Evolutionary conservation across 148 eudicot species (phyloP).

Genomic region (Linanthus parryae): DNA sequence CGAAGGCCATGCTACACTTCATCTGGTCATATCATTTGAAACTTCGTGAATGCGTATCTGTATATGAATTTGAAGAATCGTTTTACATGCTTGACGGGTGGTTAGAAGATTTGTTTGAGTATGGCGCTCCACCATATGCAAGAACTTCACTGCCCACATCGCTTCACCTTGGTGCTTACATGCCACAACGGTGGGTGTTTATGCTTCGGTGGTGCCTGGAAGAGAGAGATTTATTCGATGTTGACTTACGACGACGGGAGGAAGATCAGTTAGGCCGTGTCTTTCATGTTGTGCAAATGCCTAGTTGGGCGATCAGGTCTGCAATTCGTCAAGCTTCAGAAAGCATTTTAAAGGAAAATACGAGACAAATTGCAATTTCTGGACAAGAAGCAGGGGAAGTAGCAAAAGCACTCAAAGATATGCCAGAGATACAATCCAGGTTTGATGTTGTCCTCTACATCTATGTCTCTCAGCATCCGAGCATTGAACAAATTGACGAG

Average conservation of each 20-base stretch:
- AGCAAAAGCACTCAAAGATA: neutral
- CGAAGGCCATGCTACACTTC: neutral
- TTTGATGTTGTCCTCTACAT: neutral
- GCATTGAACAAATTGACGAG: neutral
- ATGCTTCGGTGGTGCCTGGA: too few relatives aligned
- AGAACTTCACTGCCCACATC: too few relatives aligned
- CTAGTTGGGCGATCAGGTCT: neutral
- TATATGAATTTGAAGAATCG: too few relatives aligned
- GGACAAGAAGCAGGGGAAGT: neutral
- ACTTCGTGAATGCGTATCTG: neutral
- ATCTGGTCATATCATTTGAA: neutral
- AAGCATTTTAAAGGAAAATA: neutral
- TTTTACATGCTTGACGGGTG: too few relatives aligned
- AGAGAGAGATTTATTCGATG: too few relatives aligned
- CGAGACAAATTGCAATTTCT: neutral
- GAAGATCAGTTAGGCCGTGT: too few relatives aligned
- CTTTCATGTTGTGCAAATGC: too few relatives aligned
- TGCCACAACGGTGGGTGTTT: too few relatives aligned
- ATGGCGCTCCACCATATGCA: too few relatives aligned
- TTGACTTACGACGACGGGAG: too few relatives aligned
- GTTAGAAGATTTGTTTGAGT: too few relatives aligned
- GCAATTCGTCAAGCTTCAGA: neutral
- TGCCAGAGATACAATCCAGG: neutral
- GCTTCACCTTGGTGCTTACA: too few relatives aligned
- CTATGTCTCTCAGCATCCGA: neutral